phyloP scores from a whole-genome alignment of 2,329 filamentous ascomycete genomes.

The Davidsoniella neocaledoniae region DNA sequence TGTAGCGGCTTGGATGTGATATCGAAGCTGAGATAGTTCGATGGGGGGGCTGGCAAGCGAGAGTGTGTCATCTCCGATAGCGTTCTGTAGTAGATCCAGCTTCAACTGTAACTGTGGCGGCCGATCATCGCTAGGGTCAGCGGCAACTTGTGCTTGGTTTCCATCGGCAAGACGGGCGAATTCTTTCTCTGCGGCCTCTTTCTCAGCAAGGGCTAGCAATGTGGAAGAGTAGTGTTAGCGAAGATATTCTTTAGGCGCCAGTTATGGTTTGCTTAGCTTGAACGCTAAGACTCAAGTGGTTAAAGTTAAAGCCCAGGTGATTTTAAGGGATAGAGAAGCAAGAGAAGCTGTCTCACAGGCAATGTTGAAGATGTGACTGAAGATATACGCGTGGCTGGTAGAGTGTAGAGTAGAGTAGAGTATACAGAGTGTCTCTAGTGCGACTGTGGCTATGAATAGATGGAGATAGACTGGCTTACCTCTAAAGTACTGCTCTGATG shows the following conservation, averaged over 20 bases:
- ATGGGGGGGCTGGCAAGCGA: conserved; percentile 5
- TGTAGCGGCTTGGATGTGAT: neutral
- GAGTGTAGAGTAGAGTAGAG: too few relatives aligned
- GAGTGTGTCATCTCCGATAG: neutral
- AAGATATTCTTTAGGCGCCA: neutral
- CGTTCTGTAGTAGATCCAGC: conserved; percentile 2
- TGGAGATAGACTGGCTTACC: conserved; percentile 1
- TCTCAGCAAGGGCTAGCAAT: conserved; percentile 5
- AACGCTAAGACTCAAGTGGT: neutral
- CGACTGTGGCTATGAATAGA: too few relatives aligned
- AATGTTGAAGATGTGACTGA: neutral
- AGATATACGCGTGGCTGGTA: too few relatives aligned
- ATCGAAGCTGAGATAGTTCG: conserved; percentile 1
- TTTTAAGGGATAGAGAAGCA: neutral
- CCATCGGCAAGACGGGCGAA: neutral
- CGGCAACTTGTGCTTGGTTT: neutral
- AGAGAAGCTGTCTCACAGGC: neutral
- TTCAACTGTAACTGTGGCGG: conserved; percentile 2
- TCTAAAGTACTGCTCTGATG: conserved; percentile 12
- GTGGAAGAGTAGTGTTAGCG: neutral
- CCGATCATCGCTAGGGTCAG: neutral
- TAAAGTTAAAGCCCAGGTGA: too few relatives aligned
- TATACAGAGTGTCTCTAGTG: too few relatives aligned
- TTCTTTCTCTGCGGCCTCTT: conserved; percentile 5
- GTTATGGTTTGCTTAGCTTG: neutral